Percentiles rank a stretch among this genome's conserved stretches.
These are phyloP conservation scores for Grigorovia jiainica DNA, from an alignment of 805 yeast genomes.

Conservation along the genomic window DNA sequence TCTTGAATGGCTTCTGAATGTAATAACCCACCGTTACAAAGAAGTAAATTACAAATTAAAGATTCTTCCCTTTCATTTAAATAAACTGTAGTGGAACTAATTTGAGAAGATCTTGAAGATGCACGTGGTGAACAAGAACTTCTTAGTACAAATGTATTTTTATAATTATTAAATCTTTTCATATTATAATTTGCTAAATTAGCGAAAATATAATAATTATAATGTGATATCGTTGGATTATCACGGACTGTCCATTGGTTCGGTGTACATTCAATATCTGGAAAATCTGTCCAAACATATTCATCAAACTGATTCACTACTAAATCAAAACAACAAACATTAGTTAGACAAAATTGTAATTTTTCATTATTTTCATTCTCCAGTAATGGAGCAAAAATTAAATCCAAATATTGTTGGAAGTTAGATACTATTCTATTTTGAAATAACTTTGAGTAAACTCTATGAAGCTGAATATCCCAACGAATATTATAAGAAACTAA, in stretches of 20 bases:
- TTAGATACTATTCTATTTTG: slow-evolving; percentile 13
- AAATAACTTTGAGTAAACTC: slow-evolving; percentile 24
- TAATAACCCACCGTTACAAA: slow-evolving; percentile 24
- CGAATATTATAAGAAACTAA: slow-evolving; percentile 32
- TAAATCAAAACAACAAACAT: slow-evolving; percentile 28
- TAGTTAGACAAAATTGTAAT: slow-evolving; percentile 22
- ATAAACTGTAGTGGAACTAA: slow-evolving; percentile 11
- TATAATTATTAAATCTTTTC: slow-evolving; percentile 8
- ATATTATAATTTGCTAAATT: slow-evolving; percentile 15
- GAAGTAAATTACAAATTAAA: slow-evolving; percentile 20
- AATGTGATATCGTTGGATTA: slow-evolving; percentile 34
- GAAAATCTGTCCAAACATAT: slow-evolving; percentile 22
- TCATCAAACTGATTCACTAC: slow-evolving; percentile 18
- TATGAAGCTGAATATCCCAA: slow-evolving; percentile 31
- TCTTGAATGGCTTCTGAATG: slow-evolving; percentile 25
- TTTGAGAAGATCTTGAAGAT: slow-evolving; percentile 22
- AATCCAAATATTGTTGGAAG: slow-evolving; percentile 28
- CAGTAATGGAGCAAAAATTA: slow-evolving; percentile 29
- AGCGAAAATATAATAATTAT: slow-evolving; percentile 29
- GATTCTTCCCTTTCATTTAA: slow-evolving; percentile 24
- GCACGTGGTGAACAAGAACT: slow-evolving; percentile 15
- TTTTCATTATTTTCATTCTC: slow-evolving; percentile 18
- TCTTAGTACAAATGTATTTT: slow-evolving; percentile 18
- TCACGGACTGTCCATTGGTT: slow-evolving; percentile 25
- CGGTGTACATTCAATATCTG: slow-evolving; percentile 13